Evolutionary conservation across 139 green algal species (phyloP).

Genomic region (Chlamydomonas schloesseri): DNA sequence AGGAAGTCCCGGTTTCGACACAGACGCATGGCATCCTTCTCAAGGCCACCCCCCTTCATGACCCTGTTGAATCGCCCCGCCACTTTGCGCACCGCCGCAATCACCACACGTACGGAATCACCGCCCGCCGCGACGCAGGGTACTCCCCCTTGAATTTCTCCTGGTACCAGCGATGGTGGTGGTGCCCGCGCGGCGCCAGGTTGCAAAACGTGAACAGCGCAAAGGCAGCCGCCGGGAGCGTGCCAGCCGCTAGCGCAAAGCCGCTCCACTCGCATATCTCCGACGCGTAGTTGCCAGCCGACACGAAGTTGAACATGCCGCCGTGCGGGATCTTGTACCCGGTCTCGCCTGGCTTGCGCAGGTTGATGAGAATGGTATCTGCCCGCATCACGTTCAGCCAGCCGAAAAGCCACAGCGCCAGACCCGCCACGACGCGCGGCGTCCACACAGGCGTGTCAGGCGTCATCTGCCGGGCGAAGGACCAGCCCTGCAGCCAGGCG

Average conservation of each 20-base stretch:
- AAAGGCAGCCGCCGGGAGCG: constrained; percentile 70
- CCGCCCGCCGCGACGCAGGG: constrained; percentile 55
- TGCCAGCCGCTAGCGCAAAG: constrained; percentile 64
- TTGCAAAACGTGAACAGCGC: constrained; percentile 79
- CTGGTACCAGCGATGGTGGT: constrained; percentile 77
- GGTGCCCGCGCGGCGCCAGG: constrained; percentile 62
- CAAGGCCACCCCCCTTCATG: no score
- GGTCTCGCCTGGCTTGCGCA: constrained; percentile 69
- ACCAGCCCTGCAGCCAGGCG: constrained; percentile 50
- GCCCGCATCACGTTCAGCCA: constrained; percentile 73
- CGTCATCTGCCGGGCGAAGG: constrained; percentile 43
- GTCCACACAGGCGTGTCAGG: not conserved
- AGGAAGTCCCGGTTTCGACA: no score
- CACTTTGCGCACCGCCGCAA: no score
- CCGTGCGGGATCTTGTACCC: constrained; percentile 83
- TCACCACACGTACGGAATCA: constrained; percentile 82
- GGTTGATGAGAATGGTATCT: constrained; percentile 69
- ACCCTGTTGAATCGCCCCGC: no score
- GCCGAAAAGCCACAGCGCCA: constrained; percentile 63
- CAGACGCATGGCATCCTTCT: no score
- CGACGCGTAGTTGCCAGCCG: constrained; percentile 80
- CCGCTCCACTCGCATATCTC: constrained; percentile 83
- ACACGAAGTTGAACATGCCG: constrained; percentile 81
- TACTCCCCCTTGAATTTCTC: constrained; percentile 70
- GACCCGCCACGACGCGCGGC: constrained; percentile 40